Conservation (phyloP, 1,139 yeast genomes). For the Scheffersomyces illinoinensis region DNA sequence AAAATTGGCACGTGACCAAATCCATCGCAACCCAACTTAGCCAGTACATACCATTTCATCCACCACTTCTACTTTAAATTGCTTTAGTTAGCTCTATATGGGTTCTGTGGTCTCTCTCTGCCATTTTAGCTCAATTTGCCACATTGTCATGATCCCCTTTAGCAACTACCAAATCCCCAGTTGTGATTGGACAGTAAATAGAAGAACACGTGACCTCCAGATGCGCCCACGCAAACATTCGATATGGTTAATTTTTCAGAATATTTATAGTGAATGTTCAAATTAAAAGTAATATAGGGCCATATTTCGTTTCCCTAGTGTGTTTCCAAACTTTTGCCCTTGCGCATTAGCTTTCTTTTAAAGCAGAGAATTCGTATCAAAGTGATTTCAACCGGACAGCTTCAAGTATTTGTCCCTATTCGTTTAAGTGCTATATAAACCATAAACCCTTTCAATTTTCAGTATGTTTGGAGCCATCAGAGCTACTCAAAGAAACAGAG, state of each 20-base stretch:
- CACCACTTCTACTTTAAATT: background rate
- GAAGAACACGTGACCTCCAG: conserved; percentile 3
- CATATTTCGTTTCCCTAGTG: background rate
- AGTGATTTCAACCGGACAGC: background rate
- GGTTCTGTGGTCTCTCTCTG: background rate
- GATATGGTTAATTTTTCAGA: background rate
- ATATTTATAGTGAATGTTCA: background rate
- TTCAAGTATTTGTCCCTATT: background rate
- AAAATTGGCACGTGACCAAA: background rate
- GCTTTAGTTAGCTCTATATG: background rate
- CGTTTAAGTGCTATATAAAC: background rate
- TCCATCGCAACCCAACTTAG: background rate
- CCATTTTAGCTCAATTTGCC: background rate
- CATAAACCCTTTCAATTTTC: background rate
- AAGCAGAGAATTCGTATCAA: background rate
- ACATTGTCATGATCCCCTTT: background rate
- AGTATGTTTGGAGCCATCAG: conserved; percentile 35
- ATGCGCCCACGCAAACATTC: background rate
- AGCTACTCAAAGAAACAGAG: conserved; percentile 55
- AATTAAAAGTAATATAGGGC: background rate
- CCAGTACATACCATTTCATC: background rate
- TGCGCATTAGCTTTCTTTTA: background rate
- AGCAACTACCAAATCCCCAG: background rate
- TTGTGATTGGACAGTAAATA: conserved; percentile 2
- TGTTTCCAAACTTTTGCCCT: background rate